Evolutionary conservation across 2,329 filamentous ascomycete species (phyloP).

Genomic region (Penicillium sp.): DNA sequence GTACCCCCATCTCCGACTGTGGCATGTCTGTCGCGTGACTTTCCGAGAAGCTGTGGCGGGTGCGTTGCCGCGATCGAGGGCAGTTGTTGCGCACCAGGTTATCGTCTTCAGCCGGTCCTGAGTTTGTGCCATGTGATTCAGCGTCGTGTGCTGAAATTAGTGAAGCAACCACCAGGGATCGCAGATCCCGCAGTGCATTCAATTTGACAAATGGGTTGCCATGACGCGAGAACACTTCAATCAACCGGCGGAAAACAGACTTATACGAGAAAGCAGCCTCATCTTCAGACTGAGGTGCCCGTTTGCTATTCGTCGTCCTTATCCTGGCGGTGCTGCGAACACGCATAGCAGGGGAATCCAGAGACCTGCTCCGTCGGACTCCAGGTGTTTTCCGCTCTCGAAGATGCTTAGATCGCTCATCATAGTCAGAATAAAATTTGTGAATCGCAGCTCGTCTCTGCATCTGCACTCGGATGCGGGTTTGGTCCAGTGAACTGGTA

Average conservation of each 20-base stretch:
- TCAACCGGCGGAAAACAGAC: conserved; percentile 72
- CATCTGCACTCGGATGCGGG: conserved; percentile 43
- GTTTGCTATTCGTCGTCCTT: conserved; percentile 23
- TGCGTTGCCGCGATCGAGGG: conserved; percentile 11
- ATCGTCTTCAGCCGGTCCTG: neutral
- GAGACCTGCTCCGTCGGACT: conserved; percentile 36
- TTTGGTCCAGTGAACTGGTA: conserved; percentile 51
- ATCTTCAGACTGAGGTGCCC: conserved; percentile 17
- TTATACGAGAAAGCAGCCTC: conserved; percentile 68
- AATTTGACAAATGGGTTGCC: conserved; percentile 86
- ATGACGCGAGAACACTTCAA: conserved; percentile 84
- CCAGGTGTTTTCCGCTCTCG: conserved; percentile 20
- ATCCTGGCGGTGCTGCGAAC: conserved; percentile 1
- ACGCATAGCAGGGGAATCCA: conserved; percentile 23
- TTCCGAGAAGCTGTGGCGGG: conserved; percentile 36
- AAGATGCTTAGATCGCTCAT: conserved; percentile 30
- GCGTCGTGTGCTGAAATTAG: conserved; percentile 57
- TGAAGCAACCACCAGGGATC: conserved; percentile 76
- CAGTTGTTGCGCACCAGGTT: neutral
- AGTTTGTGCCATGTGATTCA: conserved; percentile 4
- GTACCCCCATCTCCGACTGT: conserved; percentile 18
- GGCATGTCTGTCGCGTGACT: conserved; percentile 10
- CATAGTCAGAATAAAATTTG: conserved; percentile 38
- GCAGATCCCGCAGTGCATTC: conserved; percentile 75
- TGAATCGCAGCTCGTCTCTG: conserved; percentile 38